phyloP scores from a whole-genome alignment of 805 yeast species.

The Gaillardinia entomophila region DNA sequence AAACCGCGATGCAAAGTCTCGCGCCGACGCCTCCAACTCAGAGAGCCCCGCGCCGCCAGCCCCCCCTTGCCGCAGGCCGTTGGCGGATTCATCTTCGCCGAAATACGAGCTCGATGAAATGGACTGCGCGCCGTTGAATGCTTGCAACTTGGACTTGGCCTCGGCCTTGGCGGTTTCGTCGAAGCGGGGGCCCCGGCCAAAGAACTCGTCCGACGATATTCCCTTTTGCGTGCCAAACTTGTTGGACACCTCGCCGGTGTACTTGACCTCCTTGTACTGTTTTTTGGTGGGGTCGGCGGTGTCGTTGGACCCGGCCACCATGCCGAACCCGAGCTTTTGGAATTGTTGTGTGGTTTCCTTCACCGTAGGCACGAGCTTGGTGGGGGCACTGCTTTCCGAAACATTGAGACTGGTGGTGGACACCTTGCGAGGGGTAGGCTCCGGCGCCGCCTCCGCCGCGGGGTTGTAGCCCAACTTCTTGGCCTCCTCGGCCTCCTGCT shows the following conservation, averaged over 20 bases:
- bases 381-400: conserved; percentile 12
- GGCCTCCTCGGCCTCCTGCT: conserved; percentile 71
- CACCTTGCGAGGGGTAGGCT: neutral
- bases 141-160: conserved; percentile 74
- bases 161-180: conserved; percentile 75
- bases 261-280: conserved; percentile 51
- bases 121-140: conserved; percentile 80
- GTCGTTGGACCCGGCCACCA: conserved; percentile 62
- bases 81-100: conserved; percentile 66
- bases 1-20: conserved; percentile 63
- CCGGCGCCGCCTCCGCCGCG: conserved; percentile 2
- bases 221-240: conserved; percentile 89
- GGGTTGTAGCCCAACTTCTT: conserved; percentile 50
- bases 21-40: conserved; percentile 53
- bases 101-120: conserved; percentile 91
- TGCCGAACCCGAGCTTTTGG: conserved; percentile 87
- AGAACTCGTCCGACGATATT: conserved; percentile 91
- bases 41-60: conserved; percentile 20
- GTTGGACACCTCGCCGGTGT: conserved; percentile 67
- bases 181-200: conserved; percentile 76
- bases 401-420: conserved; percentile 2
- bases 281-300: conserved; percentile 32
- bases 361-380: conserved; percentile 19
- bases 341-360: conserved; percentile 59
- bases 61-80: conserved; percentile 17